Conservation (phyloP, 768 basidiomycete species). For the Lentinula lateritia region DNA sequence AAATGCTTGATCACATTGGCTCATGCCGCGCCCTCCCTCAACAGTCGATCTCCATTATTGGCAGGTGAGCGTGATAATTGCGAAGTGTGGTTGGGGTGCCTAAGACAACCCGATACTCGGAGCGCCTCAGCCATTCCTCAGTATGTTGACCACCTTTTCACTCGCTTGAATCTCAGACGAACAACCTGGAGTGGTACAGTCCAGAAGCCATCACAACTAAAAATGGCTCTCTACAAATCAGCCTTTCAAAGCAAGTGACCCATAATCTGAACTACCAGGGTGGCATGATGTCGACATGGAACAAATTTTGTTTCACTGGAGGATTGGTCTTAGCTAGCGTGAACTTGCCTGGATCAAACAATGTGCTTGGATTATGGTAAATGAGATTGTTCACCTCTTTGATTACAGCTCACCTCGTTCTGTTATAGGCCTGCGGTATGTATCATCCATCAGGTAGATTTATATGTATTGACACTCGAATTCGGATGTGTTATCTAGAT, state of each 20-base stretch:
- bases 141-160: conserved; percentile 6
- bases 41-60: conserved; percentile 66
- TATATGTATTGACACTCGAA: neutral
- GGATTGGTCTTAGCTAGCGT: conserved; percentile 58
- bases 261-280: conserved; percentile 66
- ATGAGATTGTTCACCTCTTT: neutral
- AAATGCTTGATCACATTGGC: neutral
- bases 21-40: neutral
- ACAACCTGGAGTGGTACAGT: conserved; percentile 78
- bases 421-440: neutral
- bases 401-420: conserved; percentile 11
- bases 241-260: conserved; percentile 50
- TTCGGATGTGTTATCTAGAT: conserved; percentile 16
- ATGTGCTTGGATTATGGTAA: conserved; percentile 20
- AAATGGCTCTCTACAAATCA: conserved; percentile 67
- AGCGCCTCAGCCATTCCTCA: neutral
- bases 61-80: conserved; percentile 24
- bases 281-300: conserved; percentile 28
- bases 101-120: neutral
- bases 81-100: neutral
- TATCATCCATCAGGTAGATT: neutral
- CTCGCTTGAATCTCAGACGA: conserved; percentile 28
- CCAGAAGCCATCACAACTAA: conserved; percentile 62
- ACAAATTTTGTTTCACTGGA: conserved; percentile 79
- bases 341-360: conserved; percentile 35